Evolutionary conservation across 108 stramenopile genomes (phyloP).

Genomic region (Fragilariopsis cylindrus): DNA sequence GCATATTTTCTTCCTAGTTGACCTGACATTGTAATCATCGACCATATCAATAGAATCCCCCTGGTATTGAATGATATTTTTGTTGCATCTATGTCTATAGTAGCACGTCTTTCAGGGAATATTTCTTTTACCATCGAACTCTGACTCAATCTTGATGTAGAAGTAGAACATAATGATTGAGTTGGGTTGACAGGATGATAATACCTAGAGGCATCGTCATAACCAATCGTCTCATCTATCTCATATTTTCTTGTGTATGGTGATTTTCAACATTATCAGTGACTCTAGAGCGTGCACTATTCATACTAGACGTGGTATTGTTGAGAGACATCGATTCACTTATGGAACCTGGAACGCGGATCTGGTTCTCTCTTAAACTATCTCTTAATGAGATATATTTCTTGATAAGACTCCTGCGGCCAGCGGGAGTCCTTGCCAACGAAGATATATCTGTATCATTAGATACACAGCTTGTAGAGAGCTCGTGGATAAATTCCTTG

Average conservation of each 20-base stretch:
- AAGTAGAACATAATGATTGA: not conserved
- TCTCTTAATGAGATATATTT: not conserved
- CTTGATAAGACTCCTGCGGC: conserved; percentile 9
- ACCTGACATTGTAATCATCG: no score
- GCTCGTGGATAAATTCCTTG: not conserved
- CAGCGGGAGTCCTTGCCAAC: not conserved
- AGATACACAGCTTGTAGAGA: not conserved
- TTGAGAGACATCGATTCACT: no score
- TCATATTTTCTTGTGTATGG: not conserved
- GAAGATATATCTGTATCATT: not conserved
- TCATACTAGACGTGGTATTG: no score
- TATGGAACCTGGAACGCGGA: no score
- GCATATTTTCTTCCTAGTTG: not conserved
- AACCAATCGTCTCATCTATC: not conserved
- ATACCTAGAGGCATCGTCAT: conserved; percentile 7
- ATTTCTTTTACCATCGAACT: not conserved
- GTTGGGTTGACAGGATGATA: conserved; percentile 6
- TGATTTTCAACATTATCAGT: not conserved
- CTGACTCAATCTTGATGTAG: not conserved
- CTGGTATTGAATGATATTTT: no score
- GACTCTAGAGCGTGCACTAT: no score
- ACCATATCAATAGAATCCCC: no score
- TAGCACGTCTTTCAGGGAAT: no score
- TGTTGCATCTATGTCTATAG: no score
- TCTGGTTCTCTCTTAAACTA: no score